A percentile compares a stretch with the other conserved stretches of the same genome.
These are phyloP conservation scores for Jamesozyma piceae DNA, from an alignment of 805 yeast species.

Conservation along the genomic window DNA sequence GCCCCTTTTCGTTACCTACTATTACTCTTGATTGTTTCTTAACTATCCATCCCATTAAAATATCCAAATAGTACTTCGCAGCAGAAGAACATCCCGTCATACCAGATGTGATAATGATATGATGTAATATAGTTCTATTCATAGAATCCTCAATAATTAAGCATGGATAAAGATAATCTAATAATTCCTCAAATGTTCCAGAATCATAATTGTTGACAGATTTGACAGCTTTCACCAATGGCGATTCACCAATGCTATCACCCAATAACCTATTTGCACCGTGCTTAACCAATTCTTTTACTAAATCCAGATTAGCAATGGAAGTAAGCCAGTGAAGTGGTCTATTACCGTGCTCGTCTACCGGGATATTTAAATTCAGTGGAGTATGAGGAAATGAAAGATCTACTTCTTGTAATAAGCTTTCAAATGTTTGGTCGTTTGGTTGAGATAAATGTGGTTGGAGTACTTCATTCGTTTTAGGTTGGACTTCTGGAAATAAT, in stretches of 20 bases:
- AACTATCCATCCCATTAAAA: slow-evolving; percentile 70
- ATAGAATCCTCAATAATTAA: slow-evolving; percentile 55
- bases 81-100: slow-evolving; percentile 66
- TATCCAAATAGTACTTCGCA: slow-evolving; percentile 61
- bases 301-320: slow-evolving; percentile 65
- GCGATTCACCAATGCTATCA: slow-evolving; percentile 80
- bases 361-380: slow-evolving; percentile 67
- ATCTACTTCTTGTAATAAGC: slow-evolving; percentile 20
- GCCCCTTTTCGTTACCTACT: slow-evolving; percentile 27
- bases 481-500: slow-evolving; percentile 21
- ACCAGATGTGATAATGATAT: slow-evolving; percentile 72
- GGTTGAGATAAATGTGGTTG: not conserved
- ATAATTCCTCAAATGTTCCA: slow-evolving; percentile 59
- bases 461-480: not conserved
- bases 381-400: slow-evolving; percentile 16
- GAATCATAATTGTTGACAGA: slow-evolving; percentile 72
- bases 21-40: slow-evolving; percentile 24
- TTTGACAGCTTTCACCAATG: slow-evolving; percentile 67
- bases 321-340: slow-evolving; percentile 96
- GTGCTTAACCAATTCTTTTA: slow-evolving; percentile 53
- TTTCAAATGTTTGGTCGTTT: slow-evolving; percentile 9
- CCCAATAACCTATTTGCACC: slow-evolving; percentile 59
- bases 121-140: slow-evolving; percentile 78
- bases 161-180: slow-evolving; percentile 70
- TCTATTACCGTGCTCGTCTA: slow-evolving; percentile 89